Evolutionary conservation across 2,329 filamentous ascomycete genomes (phyloP).

Genomic region (Volutella citrinella): DNA sequence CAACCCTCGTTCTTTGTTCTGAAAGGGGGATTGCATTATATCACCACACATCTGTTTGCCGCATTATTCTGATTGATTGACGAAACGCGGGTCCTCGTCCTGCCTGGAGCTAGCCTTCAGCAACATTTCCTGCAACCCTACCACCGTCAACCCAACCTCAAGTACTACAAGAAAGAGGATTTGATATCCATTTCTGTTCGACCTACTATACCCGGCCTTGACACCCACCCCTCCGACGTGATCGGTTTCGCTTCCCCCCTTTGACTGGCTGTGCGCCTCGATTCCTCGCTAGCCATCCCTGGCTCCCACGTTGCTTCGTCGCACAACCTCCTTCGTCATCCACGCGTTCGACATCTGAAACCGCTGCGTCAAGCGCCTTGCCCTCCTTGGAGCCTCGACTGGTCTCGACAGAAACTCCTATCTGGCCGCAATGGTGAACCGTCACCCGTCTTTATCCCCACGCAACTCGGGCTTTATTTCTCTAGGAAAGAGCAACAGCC

Average conservation of each 20-base stretch:
- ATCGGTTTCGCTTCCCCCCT: slow-evolving; percentile 17
- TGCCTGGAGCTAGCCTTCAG: slow-evolving; percentile 25
- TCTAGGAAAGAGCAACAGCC: slow-evolving; percentile 31
- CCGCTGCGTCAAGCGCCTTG: no score
- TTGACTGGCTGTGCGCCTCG: slow-evolving; percentile 9
- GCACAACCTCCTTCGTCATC: slow-evolving; percentile 12
- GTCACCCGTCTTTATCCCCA: slow-evolving; percentile 29
- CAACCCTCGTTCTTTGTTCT: slow-evolving; percentile 20
- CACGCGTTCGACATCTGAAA: slow-evolving; percentile 10
- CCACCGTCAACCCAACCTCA: slow-evolving; percentile 10
- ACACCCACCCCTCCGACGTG: slow-evolving; percentile 13
- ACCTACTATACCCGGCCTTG: slow-evolving; percentile 11
- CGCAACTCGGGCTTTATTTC: slow-evolving; percentile 44
- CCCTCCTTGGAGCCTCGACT: no score
- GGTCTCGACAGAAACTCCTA: no score
- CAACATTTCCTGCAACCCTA: slow-evolving; percentile 11
- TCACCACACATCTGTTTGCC: no score
- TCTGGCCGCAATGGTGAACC: no score
- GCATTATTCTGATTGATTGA: no score
- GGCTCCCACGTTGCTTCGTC: slow-evolving; percentile 8
- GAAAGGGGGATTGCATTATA: slow-evolving; percentile 7
- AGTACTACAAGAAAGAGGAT: slow-evolving; percentile 18
- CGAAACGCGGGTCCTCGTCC: no score
- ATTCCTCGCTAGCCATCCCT: slow-evolving; percentile 11
- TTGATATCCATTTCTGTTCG: slow-evolving; percentile 23